Evolutionary conservation across 2,329 filamentous ascomycete species (phyloP).

Genomic region (Fusarium sambucinum): DNA sequence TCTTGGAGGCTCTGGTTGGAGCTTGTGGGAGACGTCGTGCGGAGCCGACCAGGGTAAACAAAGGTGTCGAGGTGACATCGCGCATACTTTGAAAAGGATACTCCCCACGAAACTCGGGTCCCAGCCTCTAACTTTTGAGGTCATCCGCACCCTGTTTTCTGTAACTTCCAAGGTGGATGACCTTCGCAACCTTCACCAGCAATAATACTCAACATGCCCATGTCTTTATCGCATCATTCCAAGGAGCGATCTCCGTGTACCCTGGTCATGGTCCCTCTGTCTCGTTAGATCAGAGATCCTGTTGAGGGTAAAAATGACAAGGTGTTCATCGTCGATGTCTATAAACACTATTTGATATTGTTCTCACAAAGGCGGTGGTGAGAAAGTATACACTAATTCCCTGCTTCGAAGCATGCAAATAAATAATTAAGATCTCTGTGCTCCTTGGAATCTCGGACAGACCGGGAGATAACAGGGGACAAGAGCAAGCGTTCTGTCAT

Average conservation of each 20-base stretch:
- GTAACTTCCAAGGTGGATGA: constrained; percentile 26
- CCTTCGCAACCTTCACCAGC: constrained; percentile 30
- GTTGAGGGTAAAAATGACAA: not conserved
- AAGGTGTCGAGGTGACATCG: constrained; percentile 46
- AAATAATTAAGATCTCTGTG: constrained; percentile 9
- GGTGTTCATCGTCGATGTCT: constrained; percentile 11
- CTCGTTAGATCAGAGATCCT: constrained; percentile 35
- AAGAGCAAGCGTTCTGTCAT: constrained; percentile 30
- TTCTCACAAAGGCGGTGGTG: not conserved
- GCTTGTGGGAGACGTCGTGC: constrained; percentile 44
- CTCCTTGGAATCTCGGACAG: constrained; percentile 23
- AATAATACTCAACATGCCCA: constrained; percentile 28
- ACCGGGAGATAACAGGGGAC: constrained; percentile 31
- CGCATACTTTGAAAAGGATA: constrained; percentile 32
- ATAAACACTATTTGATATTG: not conserved
- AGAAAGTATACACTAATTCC: not conserved
- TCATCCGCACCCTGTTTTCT: constrained; percentile 40
- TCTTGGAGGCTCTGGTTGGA: constrained; percentile 39
- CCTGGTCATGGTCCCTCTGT: constrained; percentile 31
- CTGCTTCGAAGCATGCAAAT: constrained; percentile 12
- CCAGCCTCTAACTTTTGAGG: constrained; percentile 15
- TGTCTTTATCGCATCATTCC: constrained; percentile 41
- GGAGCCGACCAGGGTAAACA: constrained; percentile 43
- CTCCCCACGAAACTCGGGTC: constrained; percentile 34
- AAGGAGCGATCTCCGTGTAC: constrained; percentile 33